Evolutionary conservation across 805 yeast species (phyloP).

Genomic region (Priceomyces castillae): DNA sequence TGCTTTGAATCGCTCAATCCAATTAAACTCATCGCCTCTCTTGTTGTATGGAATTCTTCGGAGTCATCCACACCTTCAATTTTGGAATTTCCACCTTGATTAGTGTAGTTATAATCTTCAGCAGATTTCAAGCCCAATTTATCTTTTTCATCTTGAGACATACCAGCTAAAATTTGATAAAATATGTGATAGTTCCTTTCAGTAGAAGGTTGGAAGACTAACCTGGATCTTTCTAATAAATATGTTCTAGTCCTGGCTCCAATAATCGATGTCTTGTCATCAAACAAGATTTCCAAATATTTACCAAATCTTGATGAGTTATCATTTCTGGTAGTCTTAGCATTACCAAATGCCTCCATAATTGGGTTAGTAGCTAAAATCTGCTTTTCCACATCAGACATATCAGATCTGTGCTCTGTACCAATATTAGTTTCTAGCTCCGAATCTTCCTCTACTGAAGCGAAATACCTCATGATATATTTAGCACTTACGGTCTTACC

Average conservation of each 20-base stretch:
- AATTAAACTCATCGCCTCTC: constrained; percentile 72
- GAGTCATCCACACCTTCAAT: constrained; percentile 82
- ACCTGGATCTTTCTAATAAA: constrained; percentile 86
- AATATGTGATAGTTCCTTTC: constrained; percentile 96
- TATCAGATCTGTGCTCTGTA: constrained; percentile 49
- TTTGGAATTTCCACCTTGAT: constrained; percentile 77
- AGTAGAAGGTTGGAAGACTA: constrained; percentile 86
- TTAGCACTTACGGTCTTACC: constrained; percentile 98
- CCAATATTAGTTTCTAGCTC: constrained; percentile 32
- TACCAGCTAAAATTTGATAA: constrained; percentile 82
- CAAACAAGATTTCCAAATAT: constrained; percentile 87
- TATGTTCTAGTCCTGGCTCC: constrained; percentile 96
- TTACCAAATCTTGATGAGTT: constrained; percentile 98
- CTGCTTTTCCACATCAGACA: constrained; percentile 90
- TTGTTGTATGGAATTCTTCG: constrained; percentile 71
- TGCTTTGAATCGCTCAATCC: constrained; percentile 67
- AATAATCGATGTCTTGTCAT: constrained; percentile 68
- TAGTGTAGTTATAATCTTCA: constrained; percentile 73
- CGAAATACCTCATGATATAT: constrained; percentile 95
- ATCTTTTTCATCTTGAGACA: constrained; percentile 52
- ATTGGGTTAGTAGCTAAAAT: constrained; percentile 95
- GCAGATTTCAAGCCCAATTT: constrained; percentile 61
- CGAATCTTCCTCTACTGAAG: constrained; percentile 71
- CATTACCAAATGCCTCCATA: constrained; percentile 98
- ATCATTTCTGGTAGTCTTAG: constrained; percentile 95